Evolutionary conservation across 208 protist genomes (phyloP).

Genomic region (Acanthamoeba healyi): DNA sequence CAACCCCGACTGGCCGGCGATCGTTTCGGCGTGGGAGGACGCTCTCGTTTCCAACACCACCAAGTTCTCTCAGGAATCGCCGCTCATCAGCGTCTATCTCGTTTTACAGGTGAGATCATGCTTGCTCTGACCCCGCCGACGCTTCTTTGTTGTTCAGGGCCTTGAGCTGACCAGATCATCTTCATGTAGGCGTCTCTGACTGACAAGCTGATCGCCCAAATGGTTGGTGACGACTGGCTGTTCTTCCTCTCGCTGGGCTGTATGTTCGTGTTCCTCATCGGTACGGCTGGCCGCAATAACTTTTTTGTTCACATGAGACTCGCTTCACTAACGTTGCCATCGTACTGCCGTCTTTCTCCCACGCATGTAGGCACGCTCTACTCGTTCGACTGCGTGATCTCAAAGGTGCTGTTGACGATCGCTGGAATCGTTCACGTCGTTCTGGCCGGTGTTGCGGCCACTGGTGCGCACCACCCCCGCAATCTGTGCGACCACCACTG

Average conservation of each 20-base stretch:
- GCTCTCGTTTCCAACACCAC: background rate
- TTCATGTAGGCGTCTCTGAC: background rate
- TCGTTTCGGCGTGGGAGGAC: background rate
- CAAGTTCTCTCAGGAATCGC: background rate
- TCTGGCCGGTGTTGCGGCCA: constrained; percentile 9
- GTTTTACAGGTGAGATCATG: constrained; percentile 27
- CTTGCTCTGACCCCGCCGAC: background rate
- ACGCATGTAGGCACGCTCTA: constrained; percentile 10
- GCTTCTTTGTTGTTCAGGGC: background rate
- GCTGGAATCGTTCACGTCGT: constrained; percentile 42
- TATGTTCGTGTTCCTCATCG: constrained; percentile 64
- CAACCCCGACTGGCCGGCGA: background rate
- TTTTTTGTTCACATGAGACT: background rate
- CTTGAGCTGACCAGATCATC: background rate
- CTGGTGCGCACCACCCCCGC: background rate
- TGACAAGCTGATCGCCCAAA: constrained; percentile 52
- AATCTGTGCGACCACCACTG: too few relatives aligned
- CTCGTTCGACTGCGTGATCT: constrained; percentile 67
- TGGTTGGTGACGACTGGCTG: constrained; percentile 50
- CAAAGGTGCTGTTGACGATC: constrained; percentile 2
- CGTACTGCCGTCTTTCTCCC: background rate
- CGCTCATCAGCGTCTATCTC: constrained; percentile 24
- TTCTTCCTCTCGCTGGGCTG: constrained; percentile 38
- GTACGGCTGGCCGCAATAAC: too few relatives aligned
- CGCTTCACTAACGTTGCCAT: background rate